A percentile compares a stretch with the other conserved stretches of the same genome.
Conservation (phyloP, 2,329 filamentous ascomycete genomes). For the Graphiopsis chlorocephala region DNA sequence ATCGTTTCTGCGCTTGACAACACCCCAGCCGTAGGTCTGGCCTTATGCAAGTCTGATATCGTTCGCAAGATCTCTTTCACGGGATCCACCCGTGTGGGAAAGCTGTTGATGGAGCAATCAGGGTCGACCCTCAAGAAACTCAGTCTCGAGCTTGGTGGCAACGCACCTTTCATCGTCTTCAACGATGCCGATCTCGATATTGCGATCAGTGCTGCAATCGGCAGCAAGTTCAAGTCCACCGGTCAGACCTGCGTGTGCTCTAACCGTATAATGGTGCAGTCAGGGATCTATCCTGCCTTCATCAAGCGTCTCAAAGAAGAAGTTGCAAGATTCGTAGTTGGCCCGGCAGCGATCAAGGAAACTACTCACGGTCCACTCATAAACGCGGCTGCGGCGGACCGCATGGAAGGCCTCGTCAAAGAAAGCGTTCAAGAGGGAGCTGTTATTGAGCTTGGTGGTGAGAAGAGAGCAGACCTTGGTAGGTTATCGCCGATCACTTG, state of each 20-base stretch:
- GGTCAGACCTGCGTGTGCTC: slow-evolving; percentile 87
- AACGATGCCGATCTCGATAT: slow-evolving; percentile 83
- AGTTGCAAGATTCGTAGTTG: slow-evolving; percentile 72
- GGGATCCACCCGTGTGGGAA: slow-evolving; percentile 65
- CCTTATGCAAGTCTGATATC: slow-evolving; percentile 9
- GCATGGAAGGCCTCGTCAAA: neutral
- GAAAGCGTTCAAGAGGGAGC: neutral
- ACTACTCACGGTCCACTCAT: slow-evolving; percentile 49
- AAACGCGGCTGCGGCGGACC: neutral
- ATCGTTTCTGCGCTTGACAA: slow-evolving; percentile 18
- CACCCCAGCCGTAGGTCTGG: slow-evolving; percentile 14
- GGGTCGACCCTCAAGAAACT: slow-evolving; percentile 79
- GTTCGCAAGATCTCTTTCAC: slow-evolving; percentile 67
- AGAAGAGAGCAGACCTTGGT: neutral
- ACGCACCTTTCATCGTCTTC: slow-evolving; percentile 95
- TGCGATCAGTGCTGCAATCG: slow-evolving; percentile 78
- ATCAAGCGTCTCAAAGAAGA: slow-evolving; percentile 65
- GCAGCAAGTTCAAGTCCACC: slow-evolving; percentile 88
- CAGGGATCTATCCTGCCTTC: slow-evolving; percentile 74
- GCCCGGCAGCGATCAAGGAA: slow-evolving; percentile 66
- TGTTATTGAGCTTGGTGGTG: neutral
- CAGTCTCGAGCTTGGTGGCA: slow-evolving; percentile 89
- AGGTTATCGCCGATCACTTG: neutral
- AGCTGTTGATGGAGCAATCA: slow-evolving; percentile 85
- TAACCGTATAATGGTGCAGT: slow-evolving; percentile 78